Conservation (phyloP, 1,139 yeast species). For the Saccharomyces uvarum region DNA sequence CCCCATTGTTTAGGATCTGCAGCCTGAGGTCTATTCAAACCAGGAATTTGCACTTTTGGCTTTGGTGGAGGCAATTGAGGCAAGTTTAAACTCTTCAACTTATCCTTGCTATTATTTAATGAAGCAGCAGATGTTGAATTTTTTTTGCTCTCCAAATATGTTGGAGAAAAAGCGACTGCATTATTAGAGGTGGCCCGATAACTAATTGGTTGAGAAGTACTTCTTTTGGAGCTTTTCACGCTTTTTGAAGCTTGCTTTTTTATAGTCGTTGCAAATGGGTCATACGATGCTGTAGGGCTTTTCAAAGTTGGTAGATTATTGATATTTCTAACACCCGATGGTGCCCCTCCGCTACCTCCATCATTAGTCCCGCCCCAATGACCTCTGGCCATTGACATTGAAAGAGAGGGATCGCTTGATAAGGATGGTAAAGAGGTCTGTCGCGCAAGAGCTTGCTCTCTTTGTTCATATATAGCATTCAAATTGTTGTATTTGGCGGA, state of each 20-base stretch:
- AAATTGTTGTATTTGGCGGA: conserved; percentile 34
- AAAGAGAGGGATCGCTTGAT: conserved; percentile 30
- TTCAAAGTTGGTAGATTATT: conserved; percentile 26
- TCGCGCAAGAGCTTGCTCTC: conserved; percentile 24
- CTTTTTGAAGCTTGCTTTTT: not conserved
- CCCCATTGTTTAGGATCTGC: conserved; percentile 32
- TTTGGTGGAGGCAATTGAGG: conserved; percentile 47
- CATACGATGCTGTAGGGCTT: conserved; percentile 17
- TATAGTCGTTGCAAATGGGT: conserved; percentile 14
- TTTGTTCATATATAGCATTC: conserved; percentile 26
- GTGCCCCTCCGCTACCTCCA: conserved; percentile 27
- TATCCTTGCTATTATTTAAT: conserved; percentile 12
- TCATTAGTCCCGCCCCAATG: not conserved
- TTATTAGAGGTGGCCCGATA: conserved; percentile 3
- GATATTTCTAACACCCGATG: conserved; percentile 5
- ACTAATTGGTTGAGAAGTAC: conserved; percentile 1
- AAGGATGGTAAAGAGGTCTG: conserved; percentile 49
- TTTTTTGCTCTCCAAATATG: conserved; percentile 6
- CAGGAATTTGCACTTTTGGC: conserved; percentile 35
- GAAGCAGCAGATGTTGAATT: conserved; percentile 7
- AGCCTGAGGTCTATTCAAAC: conserved; percentile 33
- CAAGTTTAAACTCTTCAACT: conserved; percentile 37
- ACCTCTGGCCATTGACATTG: conserved; percentile 11
- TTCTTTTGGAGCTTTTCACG: conserved; percentile 4
- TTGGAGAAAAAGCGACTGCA: conserved; percentile 8